Evolutionary conservation across 352 stramenopile species (phyloP), one percentile per base, ranked within the genome.

Genomic region (Elongisporangium senticosum): DNA sequence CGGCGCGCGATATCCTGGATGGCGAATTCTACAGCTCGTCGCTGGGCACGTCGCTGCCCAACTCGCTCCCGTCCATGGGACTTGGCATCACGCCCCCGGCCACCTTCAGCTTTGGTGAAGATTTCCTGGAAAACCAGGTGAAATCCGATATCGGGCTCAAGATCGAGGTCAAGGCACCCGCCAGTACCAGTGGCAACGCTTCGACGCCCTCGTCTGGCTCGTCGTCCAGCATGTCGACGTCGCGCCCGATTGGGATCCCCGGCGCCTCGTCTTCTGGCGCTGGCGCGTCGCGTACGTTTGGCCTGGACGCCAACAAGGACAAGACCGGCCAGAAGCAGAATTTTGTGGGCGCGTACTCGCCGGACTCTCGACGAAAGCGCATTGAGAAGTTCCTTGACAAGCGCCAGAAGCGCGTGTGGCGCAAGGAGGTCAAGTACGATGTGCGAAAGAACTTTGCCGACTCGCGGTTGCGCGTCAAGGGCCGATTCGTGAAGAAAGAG

Each of bases 371-470:
- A 55, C 88, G 87, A 63, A 89, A 97, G 63, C 78, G 95, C 15
- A 96, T 98, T 55, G 86, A 97, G 57, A 89, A 95, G 57, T 98
- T 98, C 67, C 64, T 98, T 43, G 89, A 97, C 74, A 98, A 98
- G 75, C 75, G 95, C 37, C 93, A 98, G 62, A 94, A 98, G 58
- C 88, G 96, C 49, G 92, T 98, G 67, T 98, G 95, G 86, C 72
- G 80, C 39, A 98, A 97, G 70, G 81, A 92, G 55, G 95, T 99
- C 43, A 98, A 98, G 74, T 99, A 99, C 64, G 95, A 98, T 71
- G 95, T 98, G 37, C 79, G 96, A 8, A 99, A 99, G 70, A 98
- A 98, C 62, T 98, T 99, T 89, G 96, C 96, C 19, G 96, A 99
- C 74, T 98, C 91, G 66, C 78, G 96, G 63, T 67, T 99, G 60